Evolutionary conservation across 2,329 filamentous ascomycete genomes (phyloP).

Genomic region (Teratosphaeria viscida): DNA sequence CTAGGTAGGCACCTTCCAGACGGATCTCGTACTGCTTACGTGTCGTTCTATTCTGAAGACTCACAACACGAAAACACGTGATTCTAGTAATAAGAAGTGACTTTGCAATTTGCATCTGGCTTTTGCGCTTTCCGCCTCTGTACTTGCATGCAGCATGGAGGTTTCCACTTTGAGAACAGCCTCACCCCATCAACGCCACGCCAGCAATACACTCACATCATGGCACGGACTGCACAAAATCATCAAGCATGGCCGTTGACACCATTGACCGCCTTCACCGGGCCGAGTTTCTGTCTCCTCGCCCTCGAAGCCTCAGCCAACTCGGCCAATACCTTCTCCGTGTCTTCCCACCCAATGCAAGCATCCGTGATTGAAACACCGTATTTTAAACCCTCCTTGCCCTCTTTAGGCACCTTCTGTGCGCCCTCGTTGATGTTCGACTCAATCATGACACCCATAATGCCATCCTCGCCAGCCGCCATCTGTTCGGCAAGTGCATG

Average conservation of each 20-base stretch:
- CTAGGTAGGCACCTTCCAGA: no score
- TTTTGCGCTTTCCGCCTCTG: neutral
- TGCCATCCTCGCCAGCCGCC: slow-evolving; percentile 66
- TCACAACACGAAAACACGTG: no score
- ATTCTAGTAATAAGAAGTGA: no score
- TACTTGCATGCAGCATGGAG: neutral
- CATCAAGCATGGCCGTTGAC: slow-evolving; percentile 11
- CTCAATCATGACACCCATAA: slow-evolving; percentile 99
- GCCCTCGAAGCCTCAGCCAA: slow-evolving; percentile 73
- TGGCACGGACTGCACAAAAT: neutral
- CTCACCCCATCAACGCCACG: neutral
- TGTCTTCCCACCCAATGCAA: slow-evolving; percentile 91
- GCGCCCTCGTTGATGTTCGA: slow-evolving; percentile 89
- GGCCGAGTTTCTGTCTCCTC: slow-evolving; percentile 46
- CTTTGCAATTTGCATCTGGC: no score
- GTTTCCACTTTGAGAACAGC: neutral
- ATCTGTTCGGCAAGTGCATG: slow-evolving; percentile 75
- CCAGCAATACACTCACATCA: neutral
- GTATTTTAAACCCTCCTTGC: slow-evolving; percentile 75
- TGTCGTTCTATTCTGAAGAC: neutral
- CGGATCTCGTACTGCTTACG: neutral
- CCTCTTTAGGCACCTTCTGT: slow-evolving; percentile 85
- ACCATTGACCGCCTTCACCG: slow-evolving; percentile 8
- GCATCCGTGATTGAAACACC: slow-evolving; percentile 96
- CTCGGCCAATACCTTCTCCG: slow-evolving; percentile 62